Base-by-base conservation (phyloP, 768 basidiomycete species). In the Lyophyllum semitale region DNA sequence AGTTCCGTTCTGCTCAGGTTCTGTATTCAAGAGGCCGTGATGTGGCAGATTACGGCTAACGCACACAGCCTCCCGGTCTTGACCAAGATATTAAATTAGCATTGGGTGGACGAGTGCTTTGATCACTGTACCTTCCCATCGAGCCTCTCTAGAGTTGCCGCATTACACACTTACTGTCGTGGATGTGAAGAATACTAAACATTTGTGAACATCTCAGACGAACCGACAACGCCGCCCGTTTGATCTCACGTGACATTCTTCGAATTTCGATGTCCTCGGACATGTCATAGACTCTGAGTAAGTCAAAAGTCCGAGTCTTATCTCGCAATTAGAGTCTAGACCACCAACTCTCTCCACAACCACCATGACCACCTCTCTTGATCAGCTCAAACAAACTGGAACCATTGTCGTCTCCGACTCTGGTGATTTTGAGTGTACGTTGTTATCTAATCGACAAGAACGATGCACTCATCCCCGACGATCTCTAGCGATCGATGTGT, bases 361-460 rank as follows among this genome's bases (percentile, higher is more conserved):
- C 74, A 74, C 63, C 75, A 91, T 91, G 90, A 78, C 88, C 59
- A 91, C 80, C 66, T 89, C 91, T 44, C 87, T 93, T 63, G 91
- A 92, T 67, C 75, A 72, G 57, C 90, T 96, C 70, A 96, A 96
- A 70, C 83, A 88, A 64, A 90, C 91, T 66, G 96, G 95, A 66
- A 98, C 96, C 68, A 84, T 91, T 71, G 95, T 98, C 75, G 94
- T 96, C 68, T 95, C 93, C 45, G 96, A 99, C 81, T 95, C 94
- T 55, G 96, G 95, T 52, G 95, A 97, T 76, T 96, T 97, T 69
- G 92, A 91, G 75, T 82, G 93, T 81, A 63, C 51, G 79, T 66
- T 29, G 26, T 32, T 11, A 6, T 18, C 17, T 80, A 55, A 48
- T 40, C 18, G 15, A 12, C 25, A 29, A 22, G 35, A 20, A 45